Percentiles rank a stretch among this genome's conserved stretches.
These are phyloP conservation scores for Russula sp. DNA, from an alignment of 768 basidiomycete species.

Conservation along the genomic window DNA sequence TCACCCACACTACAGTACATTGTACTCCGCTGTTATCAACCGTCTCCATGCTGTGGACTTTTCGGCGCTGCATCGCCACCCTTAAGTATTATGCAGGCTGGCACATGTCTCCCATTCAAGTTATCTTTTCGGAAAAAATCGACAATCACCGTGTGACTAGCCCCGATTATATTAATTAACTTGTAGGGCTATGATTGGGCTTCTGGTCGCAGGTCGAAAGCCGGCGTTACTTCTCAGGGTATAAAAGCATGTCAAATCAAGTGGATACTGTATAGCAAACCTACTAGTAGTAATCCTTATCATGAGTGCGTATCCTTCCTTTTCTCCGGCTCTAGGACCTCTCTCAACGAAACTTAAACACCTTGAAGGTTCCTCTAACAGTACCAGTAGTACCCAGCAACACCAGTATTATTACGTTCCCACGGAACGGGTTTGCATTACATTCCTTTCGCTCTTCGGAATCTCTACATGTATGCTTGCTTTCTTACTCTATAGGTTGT, in stretches of 20 bases:
- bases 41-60: no score
- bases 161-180: no score
- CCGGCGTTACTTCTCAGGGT: background rate
- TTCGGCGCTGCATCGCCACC: no score
- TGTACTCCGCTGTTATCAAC: no score
- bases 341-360: background rate
- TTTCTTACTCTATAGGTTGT: background rate
- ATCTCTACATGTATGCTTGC: conserved; percentile 28
- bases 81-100: no score
- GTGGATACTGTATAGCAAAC: background rate
- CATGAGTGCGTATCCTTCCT: conserved; percentile 11
- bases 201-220: no score
- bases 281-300: background rate
- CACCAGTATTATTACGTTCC: conserved; percentile 33
- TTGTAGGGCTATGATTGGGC: no score
- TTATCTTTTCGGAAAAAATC: no score
- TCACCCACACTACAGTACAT: no score
- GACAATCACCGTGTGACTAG: no score
- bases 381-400: background rate
- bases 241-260: background rate
- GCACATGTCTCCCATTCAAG: no score
- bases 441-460: conserved; percentile 35
- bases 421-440: conserved; percentile 33
- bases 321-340: background rate
- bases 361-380: conserved; percentile 2